phyloP scores from a whole-genome alignment of 2,329 filamentous ascomycete species.

The Periconia digitata region DNA sequence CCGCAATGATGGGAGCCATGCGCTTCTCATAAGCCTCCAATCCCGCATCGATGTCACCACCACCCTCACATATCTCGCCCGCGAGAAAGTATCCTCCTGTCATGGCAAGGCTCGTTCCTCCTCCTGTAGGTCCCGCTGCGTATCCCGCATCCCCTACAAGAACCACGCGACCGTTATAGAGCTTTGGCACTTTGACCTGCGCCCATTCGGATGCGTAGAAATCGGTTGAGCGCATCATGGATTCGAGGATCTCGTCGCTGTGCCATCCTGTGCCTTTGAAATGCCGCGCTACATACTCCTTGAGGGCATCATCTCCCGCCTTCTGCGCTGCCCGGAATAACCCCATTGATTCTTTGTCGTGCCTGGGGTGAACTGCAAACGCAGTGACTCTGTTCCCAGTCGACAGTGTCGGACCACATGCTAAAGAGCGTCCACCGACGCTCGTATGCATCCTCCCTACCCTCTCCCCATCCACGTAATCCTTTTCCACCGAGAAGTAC shows the following conservation, averaged over 20 bases:
- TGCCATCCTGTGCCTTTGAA: slow-evolving; percentile 40
- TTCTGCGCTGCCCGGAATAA: slow-evolving; percentile 46
- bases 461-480: slow-evolving; percentile 4
- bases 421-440: slow-evolving; percentile 37
- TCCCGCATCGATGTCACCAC: slow-evolving; percentile 8
- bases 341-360: slow-evolving; percentile 25
- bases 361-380: slow-evolving; percentile 40
- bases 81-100: slow-evolving; percentile 40
- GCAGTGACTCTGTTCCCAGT: slow-evolving; percentile 46
- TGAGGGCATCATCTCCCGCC: slow-evolving; percentile 20
- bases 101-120: slow-evolving; percentile 29
- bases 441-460: slow-evolving; percentile 16
- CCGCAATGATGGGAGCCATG: slow-evolving; percentile 15
- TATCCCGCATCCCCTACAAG: slow-evolving; percentile 41
- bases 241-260: slow-evolving; percentile 32
- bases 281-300: slow-evolving; percentile 5
- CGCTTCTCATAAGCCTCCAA: slow-evolving; percentile 14
- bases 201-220: slow-evolving; percentile 46
- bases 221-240: slow-evolving; percentile 40
- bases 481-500: slow-evolving; percentile 10
- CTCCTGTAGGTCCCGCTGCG: slow-evolving; percentile 25
- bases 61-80: slow-evolving; percentile 26
- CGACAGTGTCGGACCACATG: slow-evolving; percentile 36
- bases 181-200: slow-evolving; percentile 30
- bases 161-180: slow-evolving; percentile 29